phyloP scores from a whole-genome alignment of 495 filamentous ascomycete species.

The Neurospora sp. region DNA sequence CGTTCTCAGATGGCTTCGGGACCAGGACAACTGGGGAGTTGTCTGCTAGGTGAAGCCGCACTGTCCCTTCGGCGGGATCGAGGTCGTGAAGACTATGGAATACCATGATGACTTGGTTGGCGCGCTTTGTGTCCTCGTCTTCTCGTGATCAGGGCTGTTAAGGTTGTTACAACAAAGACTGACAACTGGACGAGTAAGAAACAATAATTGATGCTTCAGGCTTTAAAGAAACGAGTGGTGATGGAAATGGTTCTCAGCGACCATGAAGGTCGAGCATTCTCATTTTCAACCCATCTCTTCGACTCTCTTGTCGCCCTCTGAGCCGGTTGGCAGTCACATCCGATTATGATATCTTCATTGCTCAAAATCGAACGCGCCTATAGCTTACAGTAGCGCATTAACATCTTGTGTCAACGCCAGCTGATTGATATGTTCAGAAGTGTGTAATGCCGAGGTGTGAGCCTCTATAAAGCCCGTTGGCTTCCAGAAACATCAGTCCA shows the following conservation, averaged over 20 bases:
- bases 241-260: background rate
- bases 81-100: constrained; percentile 23
- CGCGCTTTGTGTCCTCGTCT: background rate
- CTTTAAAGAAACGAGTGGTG: background rate
- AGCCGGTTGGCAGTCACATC: background rate
- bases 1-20: constrained; percentile 19
- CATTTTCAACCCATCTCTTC: background rate
- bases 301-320: background rate
- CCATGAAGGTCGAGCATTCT: background rate
- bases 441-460: background rate
- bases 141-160: background rate
- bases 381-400: background rate
- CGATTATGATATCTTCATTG: background rate
- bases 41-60: constrained; percentile 14
- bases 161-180: background rate
- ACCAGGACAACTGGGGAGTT: constrained; percentile 20
- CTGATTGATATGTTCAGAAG: background rate
- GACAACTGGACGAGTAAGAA: background rate
- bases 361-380: background rate
- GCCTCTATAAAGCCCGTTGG: background rate
- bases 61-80: constrained; percentile 20
- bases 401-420: background rate
- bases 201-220: background rate
- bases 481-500: background rate
- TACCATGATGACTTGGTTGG: constrained; percentile 7